These are phyloP conservation scores for Naganishia sp. DNA, from an alignment of 1,284 basidiomycete genomes.

Conservation along the genomic window DNA sequence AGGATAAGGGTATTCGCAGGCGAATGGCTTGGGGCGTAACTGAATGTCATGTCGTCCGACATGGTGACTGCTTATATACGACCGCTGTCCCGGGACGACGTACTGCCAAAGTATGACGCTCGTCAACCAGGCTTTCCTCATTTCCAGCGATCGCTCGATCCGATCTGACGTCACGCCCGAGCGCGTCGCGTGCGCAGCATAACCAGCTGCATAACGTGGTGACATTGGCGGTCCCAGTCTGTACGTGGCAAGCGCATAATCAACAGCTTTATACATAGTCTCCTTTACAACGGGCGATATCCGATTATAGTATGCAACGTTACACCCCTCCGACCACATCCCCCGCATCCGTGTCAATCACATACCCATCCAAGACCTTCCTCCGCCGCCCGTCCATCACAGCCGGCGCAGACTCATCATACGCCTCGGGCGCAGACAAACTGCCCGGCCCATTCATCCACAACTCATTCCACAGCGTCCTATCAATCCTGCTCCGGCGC, in stretches of 20 bases:
- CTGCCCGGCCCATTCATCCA: slow-evolving; percentile 61
- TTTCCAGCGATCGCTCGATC: slow-evolving; percentile 8
- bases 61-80: neutral
- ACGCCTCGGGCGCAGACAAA: slow-evolving; percentile 28
- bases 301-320: neutral
- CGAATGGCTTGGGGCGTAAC: too few relatives aligned
- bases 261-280: neutral
- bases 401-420: slow-evolving; percentile 1
- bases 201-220: too few relatives aligned
- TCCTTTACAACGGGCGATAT: slow-evolving; percentile 20
- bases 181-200: too few relatives aligned
- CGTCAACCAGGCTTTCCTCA: neutral
- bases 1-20: neutral
- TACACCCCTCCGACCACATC: slow-evolving; percentile 11
- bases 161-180: slow-evolving; percentile 3
- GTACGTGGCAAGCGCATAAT: too few relatives aligned
- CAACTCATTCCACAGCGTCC: slow-evolving; percentile 65
- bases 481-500: slow-evolving; percentile 61
- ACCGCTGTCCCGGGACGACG: neutral
- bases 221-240: too few relatives aligned
- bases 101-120: slow-evolving; percentile 1
- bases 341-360: slow-evolving; percentile 40
- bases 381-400: slow-evolving; percentile 23
- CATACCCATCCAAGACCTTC: slow-evolving; percentile 43
- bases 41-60: neutral